Conservation (phyloP, 1,284 basidiomycete species). For the Ustilago curta region DNA sequence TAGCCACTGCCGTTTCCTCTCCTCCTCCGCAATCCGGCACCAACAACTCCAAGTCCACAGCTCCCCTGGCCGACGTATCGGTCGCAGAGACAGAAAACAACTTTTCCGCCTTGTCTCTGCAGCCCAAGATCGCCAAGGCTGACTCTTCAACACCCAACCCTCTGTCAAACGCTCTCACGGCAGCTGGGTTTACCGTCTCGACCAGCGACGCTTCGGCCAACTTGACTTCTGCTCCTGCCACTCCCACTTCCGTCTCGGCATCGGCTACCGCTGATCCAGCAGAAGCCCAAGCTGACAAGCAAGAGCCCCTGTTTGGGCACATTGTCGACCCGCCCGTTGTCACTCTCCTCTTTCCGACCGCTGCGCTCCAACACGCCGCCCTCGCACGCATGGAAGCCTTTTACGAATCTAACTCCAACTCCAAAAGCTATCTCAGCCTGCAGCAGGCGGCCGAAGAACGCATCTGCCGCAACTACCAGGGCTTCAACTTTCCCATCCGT, state of each 20-base stretch:
- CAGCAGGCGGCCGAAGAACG: conserved; percentile 48
- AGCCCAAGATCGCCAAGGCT: background rate
- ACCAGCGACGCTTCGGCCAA: conserved; percentile 2
- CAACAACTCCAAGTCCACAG: background rate
- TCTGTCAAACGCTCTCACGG: conserved; percentile 23
- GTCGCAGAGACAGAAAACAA: conserved; percentile 3
- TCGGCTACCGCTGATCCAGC: background rate
- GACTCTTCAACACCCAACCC: conserved; percentile 9
- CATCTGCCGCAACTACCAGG: conserved; percentile 63
- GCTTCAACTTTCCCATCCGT: conserved; percentile 62
- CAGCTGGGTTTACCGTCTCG: conserved; percentile 27
- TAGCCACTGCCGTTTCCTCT: background rate
- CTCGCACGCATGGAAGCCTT: conserved; percentile 64
- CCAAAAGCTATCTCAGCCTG: conserved; percentile 44
- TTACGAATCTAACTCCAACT: conserved; percentile 56
- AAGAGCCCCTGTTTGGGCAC: conserved; percentile 42
- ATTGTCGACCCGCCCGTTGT: conserved; percentile 50
- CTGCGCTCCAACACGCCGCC: conserved; percentile 54
- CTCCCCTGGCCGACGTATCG: background rate
- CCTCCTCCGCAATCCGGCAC: conserved; percentile 7
- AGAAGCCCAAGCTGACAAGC: conserved; percentile 7
- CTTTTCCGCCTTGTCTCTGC: conserved; percentile 18
- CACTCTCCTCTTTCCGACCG: conserved; percentile 59
- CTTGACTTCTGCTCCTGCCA: conserved; percentile 16
- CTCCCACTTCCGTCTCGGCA: conserved; percentile 5